phyloP scores from a whole-genome alignment of 257 asterid genomes.

The Przewalskia tangutica region DNA sequence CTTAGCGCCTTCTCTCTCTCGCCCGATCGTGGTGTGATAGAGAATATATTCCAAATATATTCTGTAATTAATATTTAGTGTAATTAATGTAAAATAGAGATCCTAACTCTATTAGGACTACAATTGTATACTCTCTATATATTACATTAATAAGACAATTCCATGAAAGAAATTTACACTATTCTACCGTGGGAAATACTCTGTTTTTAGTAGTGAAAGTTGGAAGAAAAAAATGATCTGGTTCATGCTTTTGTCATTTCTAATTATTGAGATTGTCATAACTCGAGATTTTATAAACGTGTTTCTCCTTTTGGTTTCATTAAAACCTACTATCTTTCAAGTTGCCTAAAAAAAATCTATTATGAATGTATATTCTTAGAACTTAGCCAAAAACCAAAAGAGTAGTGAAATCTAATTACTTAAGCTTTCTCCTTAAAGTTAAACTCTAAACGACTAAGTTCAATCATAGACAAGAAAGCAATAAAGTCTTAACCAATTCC shows the following conservation, averaged over 20 bases:
- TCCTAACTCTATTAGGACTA: no score
- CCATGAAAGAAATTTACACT: no score
- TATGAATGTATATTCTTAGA: background rate
- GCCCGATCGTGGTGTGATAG: no score
- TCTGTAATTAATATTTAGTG: no score
- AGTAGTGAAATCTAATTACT: background rate
- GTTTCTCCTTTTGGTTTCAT: background rate
- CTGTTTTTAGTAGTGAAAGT: background rate
- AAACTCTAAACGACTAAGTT: background rate
- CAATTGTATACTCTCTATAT: no score
- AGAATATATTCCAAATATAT: no score
- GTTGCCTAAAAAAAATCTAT: background rate
- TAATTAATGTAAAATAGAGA: no score
- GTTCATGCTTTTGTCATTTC: background rate
- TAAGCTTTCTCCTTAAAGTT: background rate
- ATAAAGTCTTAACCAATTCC: background rate
- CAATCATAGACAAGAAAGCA: background rate
- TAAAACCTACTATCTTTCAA: background rate
- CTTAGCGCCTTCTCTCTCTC: no score
- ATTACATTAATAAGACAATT: no score
- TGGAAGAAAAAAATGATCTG: background rate
- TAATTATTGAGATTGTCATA: background rate
- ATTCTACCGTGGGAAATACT: no score
- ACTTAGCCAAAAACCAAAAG: background rate
- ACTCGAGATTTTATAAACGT: background rate